Evolutionary conservation across 2,329 filamentous ascomycete genomes (phyloP), one percentile per base, ranked within the genome.

Genomic region (Balansia obtecta): DNA sequence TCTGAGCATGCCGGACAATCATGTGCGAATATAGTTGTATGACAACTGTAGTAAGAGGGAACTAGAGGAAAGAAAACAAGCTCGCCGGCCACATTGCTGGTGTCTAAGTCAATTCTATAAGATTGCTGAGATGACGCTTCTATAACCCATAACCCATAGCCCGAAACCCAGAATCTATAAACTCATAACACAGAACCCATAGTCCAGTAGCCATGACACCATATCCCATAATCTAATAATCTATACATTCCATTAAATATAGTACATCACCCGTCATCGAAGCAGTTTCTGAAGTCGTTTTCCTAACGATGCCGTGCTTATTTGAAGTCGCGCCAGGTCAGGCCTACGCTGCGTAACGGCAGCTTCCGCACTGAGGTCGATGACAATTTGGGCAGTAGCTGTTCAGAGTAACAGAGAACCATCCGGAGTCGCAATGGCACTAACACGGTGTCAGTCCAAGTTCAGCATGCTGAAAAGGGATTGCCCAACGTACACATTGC

Each of bases 381-480:
- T 55, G 56, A 52, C 57, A 59, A 34, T 52, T 46, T 3, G 56
- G 57, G 50, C 56, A 59, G 41, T 45, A 54, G 13, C 43, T 33
- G 46, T 59, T 51, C 18, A 56, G 40, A 11, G 48, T n/a, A 13
- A 53, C 41, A 15, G 54, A 57, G 46, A 54, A 59, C 57, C 56
- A 58, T 34, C 57, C 57, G 27, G 40, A 45, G 16, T 34, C 30
- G 52, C 57, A 59, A 4, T 40, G 42, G 56, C 57, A 59, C 57
- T 59, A 20, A 5, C 4, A n/a, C 2, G 10, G 46, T n/a, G 49
- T 54, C 30, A 56, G 48, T 20, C 12, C 12, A 32, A 7, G 27
- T 4, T 15, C 11, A 43, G 7, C 15, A 33, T 4, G 4, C 11
- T 7, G 11, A 27, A 2, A 7, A n/a, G n/a, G 15, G 22, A 22